Evolutionary conservation across 257 asterid species (phyloP), one percentile per base, ranked within the genome.

Genomic region (Solanum chiquidenum): DNA sequence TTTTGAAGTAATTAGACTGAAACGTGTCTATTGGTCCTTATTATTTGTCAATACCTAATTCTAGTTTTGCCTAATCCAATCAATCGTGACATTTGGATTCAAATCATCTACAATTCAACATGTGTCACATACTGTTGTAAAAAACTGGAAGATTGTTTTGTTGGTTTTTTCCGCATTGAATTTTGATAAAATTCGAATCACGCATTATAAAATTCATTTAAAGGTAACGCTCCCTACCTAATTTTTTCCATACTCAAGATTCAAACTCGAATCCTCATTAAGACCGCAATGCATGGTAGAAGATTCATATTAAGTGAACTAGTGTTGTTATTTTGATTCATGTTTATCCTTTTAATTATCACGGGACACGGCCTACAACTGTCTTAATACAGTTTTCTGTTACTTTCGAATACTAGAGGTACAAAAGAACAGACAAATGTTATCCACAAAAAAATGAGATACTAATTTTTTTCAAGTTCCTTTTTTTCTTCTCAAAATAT

Each of bases 141-240:
- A 37, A 33, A 38, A 3, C 3, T 40, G 34, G 37, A 40, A 77
- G 60, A 40, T 49, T 14, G 0, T 5, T 49, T 49, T 14, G 1
- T 49, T 14, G 8, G 20, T 49, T 42, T 42, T 16, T 11, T 42
- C 14, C 14, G 49, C 14, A 42, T 3, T 42, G 5, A 42, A 42
- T 11, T 42, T 42, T 5, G 0, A 42, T 2, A 10, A 42, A 42
- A 42, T 42, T 42, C 12, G 0, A 14, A 52, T 52, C 23, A 5
- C 9, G 0, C 9, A 52, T 6, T 2, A 0, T 1, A 52, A 2
- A 49, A 0, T 8, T 49, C 3, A 40, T 40, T 40, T 9, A 0
- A 2, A 40, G 2, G 12, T 40, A 0, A 40, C 1, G 21, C 0
- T 16, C 1, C 21, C 0, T 5, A 5, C 3, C 1, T 16, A 52